These are phyloP conservation scores for Lagenidium giganteum DNA, from an alignment of 352 stramenopile species.

Conservation along the genomic window DNA sequence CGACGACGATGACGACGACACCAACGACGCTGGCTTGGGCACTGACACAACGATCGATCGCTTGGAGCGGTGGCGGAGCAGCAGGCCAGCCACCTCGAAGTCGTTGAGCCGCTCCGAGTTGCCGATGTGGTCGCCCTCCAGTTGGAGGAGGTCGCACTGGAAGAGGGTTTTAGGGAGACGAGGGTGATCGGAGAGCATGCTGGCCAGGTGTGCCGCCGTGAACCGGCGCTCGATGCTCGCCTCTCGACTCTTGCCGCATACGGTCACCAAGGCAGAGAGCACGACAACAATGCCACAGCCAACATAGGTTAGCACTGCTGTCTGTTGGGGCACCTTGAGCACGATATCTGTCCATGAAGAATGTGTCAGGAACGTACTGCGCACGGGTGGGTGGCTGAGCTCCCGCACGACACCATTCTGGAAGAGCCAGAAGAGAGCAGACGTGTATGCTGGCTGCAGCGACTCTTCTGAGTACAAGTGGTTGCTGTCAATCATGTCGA, in stretches of 20 bases:
- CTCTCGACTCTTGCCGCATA: slow-evolving; percentile 34
- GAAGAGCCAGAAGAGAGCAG: slow-evolving; percentile 50
- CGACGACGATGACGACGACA: no score
- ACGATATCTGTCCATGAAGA: slow-evolving; percentile 25
- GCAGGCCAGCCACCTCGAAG: slow-evolving; percentile 49
- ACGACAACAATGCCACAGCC: slow-evolving; percentile 31
- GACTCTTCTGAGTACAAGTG: slow-evolving; percentile 47
- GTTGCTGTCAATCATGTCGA: slow-evolving; percentile 31
- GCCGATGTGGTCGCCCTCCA: slow-evolving; percentile 40
- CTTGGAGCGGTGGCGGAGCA: slow-evolving; percentile 36
- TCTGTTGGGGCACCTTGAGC: slow-evolving; percentile 26
- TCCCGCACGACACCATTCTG: slow-evolving; percentile 33
- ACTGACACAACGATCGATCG: no score
- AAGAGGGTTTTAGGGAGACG: slow-evolving; percentile 31
- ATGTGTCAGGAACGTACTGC: slow-evolving; percentile 16
- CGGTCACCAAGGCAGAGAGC: slow-evolving; percentile 30
- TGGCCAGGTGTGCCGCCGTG: slow-evolving; percentile 36
- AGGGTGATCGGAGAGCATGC: slow-evolving; percentile 30
- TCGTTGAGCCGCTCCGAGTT: slow-evolving; percentile 50
- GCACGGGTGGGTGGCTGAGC: slow-evolving; percentile 4
- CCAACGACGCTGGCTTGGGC: no score
- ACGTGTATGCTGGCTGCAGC: slow-evolving; percentile 37
- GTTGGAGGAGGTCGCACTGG: slow-evolving; percentile 41
- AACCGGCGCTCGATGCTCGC: slow-evolving; percentile 40
- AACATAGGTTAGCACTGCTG: slow-evolving; percentile 29